Base-by-base conservation (phyloP, 345 rosid genomes). In the Draba incana region DNA sequence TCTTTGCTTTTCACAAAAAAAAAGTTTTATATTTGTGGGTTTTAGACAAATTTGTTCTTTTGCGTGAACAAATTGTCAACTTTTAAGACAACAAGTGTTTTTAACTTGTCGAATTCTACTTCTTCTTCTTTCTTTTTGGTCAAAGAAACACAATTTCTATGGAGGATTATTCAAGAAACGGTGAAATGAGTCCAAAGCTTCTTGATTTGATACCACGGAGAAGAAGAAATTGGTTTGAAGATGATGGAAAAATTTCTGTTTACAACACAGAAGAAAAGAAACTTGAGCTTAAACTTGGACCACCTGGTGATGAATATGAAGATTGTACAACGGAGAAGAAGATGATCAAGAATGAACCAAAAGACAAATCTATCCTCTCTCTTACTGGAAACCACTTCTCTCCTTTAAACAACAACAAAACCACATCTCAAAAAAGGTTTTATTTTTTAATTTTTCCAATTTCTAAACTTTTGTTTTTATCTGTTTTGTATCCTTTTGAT, bases 271-370 rank as follows among this genome's bases (percentile, higher is more conserved):
- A 84, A 65, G 96, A 89, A 80, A 86, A 80, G 76, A 83, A 86
- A 75, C 97, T 95, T 51, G 99, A 95, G 75, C 88, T 95, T 2
- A 91, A 93, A 84, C 97, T 95, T 53, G 98, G 90, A 79, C 98
- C 88, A 11, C 99, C 99, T 6, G 96, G 96, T 43, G 64, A 69
- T 8, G 75, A 74, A 11, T 44, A 68, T 4, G 76, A 46, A 44
- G 80, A 77, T 72, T 81, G 84, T 83, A 71, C 71, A 68, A 20
- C 64, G 6, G n/a, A n/a, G n/a, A 11, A 11, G 45, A 6, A 39
- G n/a, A 43, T 43, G 27, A 57, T 47, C 62, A 50, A 61, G 28
- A 70, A 50, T 25, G 84, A 77, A 61, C 76, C 75, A 35, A 80
- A 85, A 43, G 77, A 78, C 31, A 76, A 79, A 54, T 78, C 78